phyloP scores from a whole-genome alignment of 176 grass and related monocot species.

The Pharus latifolius region DNA sequence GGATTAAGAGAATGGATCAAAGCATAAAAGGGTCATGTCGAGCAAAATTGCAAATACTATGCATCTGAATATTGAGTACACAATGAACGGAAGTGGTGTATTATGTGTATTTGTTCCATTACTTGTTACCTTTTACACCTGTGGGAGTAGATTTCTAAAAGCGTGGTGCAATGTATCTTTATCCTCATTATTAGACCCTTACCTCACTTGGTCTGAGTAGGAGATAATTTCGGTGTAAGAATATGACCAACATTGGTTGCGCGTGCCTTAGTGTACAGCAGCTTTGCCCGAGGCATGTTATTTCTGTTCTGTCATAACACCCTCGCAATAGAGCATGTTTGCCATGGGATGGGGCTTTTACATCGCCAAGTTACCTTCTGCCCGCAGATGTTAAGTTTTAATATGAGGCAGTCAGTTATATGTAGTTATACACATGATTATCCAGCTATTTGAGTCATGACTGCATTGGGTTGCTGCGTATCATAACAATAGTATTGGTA shows the following conservation, averaged over 20 bases:
- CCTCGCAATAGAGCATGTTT: too few relatives aligned
- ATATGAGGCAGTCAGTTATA: not conserved
- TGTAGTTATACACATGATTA: constrained; percentile 2
- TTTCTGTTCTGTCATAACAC: too few relatives aligned
- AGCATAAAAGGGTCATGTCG: not conserved
- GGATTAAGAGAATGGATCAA: not conserved
- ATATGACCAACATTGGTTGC: too few relatives aligned
- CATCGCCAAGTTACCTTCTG: too few relatives aligned
- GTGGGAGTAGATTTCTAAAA: not conserved
- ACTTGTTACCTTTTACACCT: not conserved
- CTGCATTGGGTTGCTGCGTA: not conserved
- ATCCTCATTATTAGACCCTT: not conserved
- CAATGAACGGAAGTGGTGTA: not conserved
- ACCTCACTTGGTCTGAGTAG: not conserved
- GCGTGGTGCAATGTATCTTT: not conserved
- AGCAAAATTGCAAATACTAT: not conserved
- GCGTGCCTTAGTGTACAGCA: too few relatives aligned
- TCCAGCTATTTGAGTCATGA: constrained; percentile 1
- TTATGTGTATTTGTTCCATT: not conserved
- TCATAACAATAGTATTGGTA: not conserved
- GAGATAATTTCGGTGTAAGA: not conserved
- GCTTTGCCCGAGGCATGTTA: too few relatives aligned
- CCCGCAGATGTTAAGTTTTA: too few relatives aligned
- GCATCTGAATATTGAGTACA: not conserved
- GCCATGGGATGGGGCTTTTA: too few relatives aligned